Percentiles rank a stretch among this genome's conserved stretches.
phyloP scores from a whole-genome alignment of 2,329 filamentous ascomycete genomes.

The Fusarium scirpi region DNA sequence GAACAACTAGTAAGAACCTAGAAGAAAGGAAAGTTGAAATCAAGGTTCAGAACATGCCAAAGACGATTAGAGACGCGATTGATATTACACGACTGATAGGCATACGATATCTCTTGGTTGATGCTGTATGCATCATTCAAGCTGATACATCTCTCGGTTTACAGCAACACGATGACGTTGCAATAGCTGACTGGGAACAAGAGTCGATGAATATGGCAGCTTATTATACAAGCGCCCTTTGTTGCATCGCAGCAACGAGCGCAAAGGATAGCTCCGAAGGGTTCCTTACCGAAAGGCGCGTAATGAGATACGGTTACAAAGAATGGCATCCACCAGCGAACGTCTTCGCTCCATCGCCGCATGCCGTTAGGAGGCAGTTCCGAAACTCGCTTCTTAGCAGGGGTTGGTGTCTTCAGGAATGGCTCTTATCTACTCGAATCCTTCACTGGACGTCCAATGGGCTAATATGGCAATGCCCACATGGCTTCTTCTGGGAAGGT shows the following conservation, averaged over 20 bases:
- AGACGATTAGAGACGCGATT: not conserved
- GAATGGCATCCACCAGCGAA: not conserved
- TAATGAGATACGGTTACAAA: not conserved
- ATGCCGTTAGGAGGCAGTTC: not conserved
- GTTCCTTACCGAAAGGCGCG: not conserved
- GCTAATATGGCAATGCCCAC: not conserved
- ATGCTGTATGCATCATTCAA: not conserved
- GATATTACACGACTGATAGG: not conserved
- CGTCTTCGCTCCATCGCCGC: rapidly evolving
- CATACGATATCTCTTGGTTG: not conserved
- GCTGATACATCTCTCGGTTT: not conserved
- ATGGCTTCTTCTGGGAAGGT: not conserved
- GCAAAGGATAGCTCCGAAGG: not conserved
- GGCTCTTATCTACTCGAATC: rapidly evolving
- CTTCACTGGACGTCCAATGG: not conserved
- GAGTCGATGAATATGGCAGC: not conserved
- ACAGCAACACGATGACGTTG: not conserved
- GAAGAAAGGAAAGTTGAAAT: not conserved
- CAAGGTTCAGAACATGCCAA: rapidly evolving
- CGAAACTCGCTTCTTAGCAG: not conserved
- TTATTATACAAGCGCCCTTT: not conserved
- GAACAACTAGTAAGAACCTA: rapidly evolving
- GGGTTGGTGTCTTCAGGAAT: not conserved
- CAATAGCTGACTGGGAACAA: not conserved
- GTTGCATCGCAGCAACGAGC: not conserved